phyloP scores from a whole-genome alignment of 768 basidiomycete genomes.

The Coprinopsis sp. region DNA sequence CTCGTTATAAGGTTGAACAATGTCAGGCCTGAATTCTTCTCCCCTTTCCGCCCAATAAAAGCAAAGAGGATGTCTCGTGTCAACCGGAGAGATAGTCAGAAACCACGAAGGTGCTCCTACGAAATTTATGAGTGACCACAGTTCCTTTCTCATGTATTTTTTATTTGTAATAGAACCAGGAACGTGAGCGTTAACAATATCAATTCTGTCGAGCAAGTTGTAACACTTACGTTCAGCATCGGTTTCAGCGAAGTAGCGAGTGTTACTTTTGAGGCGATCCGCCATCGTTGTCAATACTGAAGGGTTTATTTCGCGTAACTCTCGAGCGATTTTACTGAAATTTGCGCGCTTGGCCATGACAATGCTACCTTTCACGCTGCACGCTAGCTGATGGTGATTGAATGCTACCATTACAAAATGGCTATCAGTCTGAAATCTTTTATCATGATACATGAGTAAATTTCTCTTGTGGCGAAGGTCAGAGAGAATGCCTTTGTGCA shows the following conservation, averaged over 20 bases:
- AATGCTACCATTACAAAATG: constrained; percentile 36
- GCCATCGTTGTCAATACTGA: constrained; percentile 16
- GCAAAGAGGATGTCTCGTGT: constrained; percentile 26
- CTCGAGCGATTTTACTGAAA: constrained; percentile 21
- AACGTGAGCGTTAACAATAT: constrained; percentile 29
- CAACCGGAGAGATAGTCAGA: constrained; percentile 28
- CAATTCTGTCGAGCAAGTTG: constrained; percentile 27
- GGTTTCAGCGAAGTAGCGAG: constrained; percentile 20
- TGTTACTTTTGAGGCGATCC: constrained; percentile 18
- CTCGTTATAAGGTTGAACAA: constrained; percentile 7
- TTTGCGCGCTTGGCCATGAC: constrained; percentile 20
- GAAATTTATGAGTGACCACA: constrained; percentile 23
- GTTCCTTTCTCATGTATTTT: constrained; percentile 27
- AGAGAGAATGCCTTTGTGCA: neutral
- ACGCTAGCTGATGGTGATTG: constrained; percentile 35
- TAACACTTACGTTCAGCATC: constrained; percentile 32
- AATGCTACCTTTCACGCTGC: constrained; percentile 21
- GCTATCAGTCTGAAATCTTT: constrained; percentile 31
- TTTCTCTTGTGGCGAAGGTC: neutral
- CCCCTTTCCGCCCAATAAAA: no score
- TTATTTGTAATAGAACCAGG: constrained; percentile 27
- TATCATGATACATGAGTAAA: constrained; percentile 28
- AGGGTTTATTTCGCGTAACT: constrained; percentile 20
- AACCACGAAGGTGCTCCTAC: constrained; percentile 30
- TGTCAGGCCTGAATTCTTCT: constrained; percentile 18